Conservation (phyloP, 495 filamentous ascomycete genomes). For the Aspergillus avenaceus region DNA sequence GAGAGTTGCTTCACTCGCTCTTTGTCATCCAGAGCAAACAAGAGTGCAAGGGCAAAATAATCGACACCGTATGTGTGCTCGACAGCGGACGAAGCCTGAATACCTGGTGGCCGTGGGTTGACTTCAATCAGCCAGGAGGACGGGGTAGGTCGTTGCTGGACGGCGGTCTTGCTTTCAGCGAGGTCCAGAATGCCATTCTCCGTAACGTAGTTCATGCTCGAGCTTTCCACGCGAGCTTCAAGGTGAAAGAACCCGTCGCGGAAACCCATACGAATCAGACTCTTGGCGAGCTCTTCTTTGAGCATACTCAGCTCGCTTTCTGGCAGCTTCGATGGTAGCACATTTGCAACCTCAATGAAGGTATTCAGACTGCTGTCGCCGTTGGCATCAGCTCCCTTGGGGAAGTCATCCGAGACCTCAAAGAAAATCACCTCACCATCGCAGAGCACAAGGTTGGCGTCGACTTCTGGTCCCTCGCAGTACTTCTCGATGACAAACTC, state of each 20-base stretch:
- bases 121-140: conserved; percentile 3
- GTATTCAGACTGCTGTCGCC: background rate
- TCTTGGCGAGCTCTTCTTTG: background rate
- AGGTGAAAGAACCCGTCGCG: conserved; percentile 30
- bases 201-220: conserved; percentile 15
- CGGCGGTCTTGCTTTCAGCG: background rate
- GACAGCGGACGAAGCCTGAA: conserved; percentile 17
- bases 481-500: conserved; percentile 24
- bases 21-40: conserved; percentile 12
- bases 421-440: conserved; percentile 47
- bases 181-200: conserved; percentile 12
- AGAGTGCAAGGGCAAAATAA: conserved; percentile 30
- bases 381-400: conserved; percentile 34
- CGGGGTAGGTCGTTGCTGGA: background rate
- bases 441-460: conserved; percentile 47
- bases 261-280: conserved; percentile 22
- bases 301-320: background rate
- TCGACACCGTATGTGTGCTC: conserved; percentile 37
- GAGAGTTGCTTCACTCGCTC: background rate
- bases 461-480: conserved; percentile 48
- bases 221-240: conserved; percentile 31
- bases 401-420: conserved; percentile 51
- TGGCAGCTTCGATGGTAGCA: conserved; percentile 1
- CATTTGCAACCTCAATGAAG: background rate
- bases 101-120: conserved; percentile 1